These are phyloP conservation scores for Amanita fuliginea DNA, from an alignment of 768 basidiomycete species.

Conservation along the genomic window DNA sequence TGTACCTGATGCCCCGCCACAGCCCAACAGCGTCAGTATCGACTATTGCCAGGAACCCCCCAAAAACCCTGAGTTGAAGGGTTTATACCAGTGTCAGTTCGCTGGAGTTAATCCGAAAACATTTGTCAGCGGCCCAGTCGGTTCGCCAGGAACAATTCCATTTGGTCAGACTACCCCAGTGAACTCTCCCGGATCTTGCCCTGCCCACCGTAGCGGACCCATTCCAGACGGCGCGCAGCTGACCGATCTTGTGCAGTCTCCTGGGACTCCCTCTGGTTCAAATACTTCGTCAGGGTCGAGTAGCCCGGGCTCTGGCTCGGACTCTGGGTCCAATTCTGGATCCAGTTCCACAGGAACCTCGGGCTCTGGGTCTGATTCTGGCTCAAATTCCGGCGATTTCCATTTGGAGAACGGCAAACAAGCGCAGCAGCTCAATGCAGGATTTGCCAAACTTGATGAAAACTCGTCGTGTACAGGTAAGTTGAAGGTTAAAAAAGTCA, in stretches of 20 bases:
- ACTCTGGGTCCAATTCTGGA: too few relatives aligned
- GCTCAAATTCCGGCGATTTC: slow-evolving; percentile 17
- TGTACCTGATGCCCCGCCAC: background rate
- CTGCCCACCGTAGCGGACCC: slow-evolving; percentile 34
- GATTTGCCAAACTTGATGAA: slow-evolving; percentile 37
- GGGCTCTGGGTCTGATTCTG: background rate
- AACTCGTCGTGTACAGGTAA: slow-evolving; percentile 30
- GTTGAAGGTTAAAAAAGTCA: background rate
- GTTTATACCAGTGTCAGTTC: slow-evolving; percentile 52
- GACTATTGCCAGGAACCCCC: slow-evolving; percentile 47
- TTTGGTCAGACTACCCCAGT: slow-evolving; percentile 30
- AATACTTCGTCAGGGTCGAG: too few relatives aligned
- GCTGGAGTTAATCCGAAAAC: slow-evolving; percentile 29
- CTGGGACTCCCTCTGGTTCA: too few relatives aligned
- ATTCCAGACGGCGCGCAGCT: slow-evolving; percentile 40
- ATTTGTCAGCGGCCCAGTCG: slow-evolving; percentile 36
- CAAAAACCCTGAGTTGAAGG: slow-evolving; percentile 38
- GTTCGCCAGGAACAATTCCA: slow-evolving; percentile 40
- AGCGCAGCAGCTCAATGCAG: slow-evolving; percentile 38
- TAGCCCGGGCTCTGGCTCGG: background rate
- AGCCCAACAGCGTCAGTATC: slow-evolving; percentile 33
- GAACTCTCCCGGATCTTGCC: slow-evolving; percentile 38
- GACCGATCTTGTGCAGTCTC: slow-evolving; percentile 16
- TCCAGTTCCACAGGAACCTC: too few relatives aligned
- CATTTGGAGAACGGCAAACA: slow-evolving; percentile 34